Evolutionary conservation across 1,284 basidiomycete genomes (phyloP), one percentile per base, ranked within the genome.

Genomic region (Puccinia novopanici): DNA sequence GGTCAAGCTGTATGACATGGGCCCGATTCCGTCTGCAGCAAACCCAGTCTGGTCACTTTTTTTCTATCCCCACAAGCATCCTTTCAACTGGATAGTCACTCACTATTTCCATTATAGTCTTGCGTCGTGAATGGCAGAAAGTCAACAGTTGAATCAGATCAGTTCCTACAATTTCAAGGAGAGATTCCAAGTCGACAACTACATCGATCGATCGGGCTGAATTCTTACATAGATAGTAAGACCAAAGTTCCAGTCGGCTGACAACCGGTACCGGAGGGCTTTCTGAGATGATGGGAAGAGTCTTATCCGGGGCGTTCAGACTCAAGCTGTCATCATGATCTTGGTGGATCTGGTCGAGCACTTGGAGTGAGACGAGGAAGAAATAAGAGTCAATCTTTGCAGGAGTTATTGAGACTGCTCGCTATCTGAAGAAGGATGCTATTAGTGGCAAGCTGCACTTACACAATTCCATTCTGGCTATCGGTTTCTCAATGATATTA

Each of bases 41-140:
- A 72, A 42, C 61, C 61, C 24, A 10, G 27, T 10, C 10, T 55
- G 4, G 22, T 22, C 48, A 42, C 24, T 42, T 17, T 17, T 42
- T 37, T 52, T 34, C 34, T 4, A 34, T 15, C 5, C 8, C 50
- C 50, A 52, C 6, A 61, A 34, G 34, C 34, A 34, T 34, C 30
- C 27, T 17, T 37, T 5, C 27, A 37, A 30, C n/a, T 61, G 57
- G 30, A 48, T 42, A 75, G 9, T 59, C 30, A 61, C 55, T 45
- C 55, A 80, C 78, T 80, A 37, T 80, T 80, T 50, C 78, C 78
- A 74, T 80, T 80, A 57, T 80, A 80, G 34, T 80, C 78, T 80
- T 40, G 27, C 27, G 19, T 52, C 27, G 17, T 15, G 37, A 52
- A 70, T 70, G 12, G 34, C 24, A 34, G n/a, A 19, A 13, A 54